Conservation (phyloP, 2,329 filamentous ascomycete species). For the Neofusicoccum parvum region DNA sequence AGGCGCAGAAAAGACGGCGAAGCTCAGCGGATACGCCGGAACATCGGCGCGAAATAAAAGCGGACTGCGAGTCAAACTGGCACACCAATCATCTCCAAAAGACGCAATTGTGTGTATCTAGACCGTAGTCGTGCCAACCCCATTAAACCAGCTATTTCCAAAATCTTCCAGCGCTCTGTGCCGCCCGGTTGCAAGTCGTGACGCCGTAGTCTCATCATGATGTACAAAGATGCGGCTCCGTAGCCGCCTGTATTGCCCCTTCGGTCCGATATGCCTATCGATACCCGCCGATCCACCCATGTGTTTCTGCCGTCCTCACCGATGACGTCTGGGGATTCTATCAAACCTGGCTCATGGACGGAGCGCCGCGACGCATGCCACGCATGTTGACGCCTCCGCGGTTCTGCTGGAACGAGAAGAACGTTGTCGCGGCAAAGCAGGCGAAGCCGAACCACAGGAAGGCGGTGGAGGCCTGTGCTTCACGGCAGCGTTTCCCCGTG, state of each 20-base stretch:
- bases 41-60: constrained; percentile 9
- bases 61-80: constrained; percentile 8
- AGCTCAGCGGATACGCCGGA: constrained; percentile 15
- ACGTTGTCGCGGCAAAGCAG: constrained; percentile 59
- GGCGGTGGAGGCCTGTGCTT: constrained; percentile 72
- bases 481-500: constrained; percentile 67
- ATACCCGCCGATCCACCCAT: background rate
- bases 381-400: constrained; percentile 53
- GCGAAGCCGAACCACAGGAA: constrained; percentile 81
- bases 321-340: background rate
- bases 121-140: background rate
- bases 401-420: constrained; percentile 46
- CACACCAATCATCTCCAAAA: background rate
- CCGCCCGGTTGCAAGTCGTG: background rate
- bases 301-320: background rate
- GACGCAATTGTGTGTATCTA: background rate
- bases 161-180: background rate
- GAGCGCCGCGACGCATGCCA: constrained; percentile 46
- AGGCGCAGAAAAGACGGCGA: constrained; percentile 13
- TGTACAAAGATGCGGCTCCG: background rate
- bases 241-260: constrained; percentile 1
- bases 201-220: constrained; percentile 9
- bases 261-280: constrained; percentile 12
- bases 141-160: background rate
- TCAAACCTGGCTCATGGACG: constrained; percentile 60